Evolutionary conservation across 345 rosid species (phyloP).

Genomic region (Eucalyptus sp.): DNA sequence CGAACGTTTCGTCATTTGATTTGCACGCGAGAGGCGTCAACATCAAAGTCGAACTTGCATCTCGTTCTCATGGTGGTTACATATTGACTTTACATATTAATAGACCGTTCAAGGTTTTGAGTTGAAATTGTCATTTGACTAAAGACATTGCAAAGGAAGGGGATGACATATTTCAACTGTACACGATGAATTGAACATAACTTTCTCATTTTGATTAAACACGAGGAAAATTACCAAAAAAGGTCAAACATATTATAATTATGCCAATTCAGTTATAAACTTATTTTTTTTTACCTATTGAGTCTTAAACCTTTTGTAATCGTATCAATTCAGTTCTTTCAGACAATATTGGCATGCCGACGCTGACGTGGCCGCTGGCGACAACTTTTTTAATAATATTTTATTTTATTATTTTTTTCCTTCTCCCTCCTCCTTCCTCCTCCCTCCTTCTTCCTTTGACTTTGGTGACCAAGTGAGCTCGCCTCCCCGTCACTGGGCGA

Average conservation of each 20-base stretch:
- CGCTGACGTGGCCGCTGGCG: fast-evolving
- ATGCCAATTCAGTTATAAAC: fast-evolving
- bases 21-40: background rate
- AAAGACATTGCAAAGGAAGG: background rate
- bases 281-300: fast-evolving
- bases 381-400: too few relatives aligned
- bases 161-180: background rate
- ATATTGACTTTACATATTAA: background rate
- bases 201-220: background rate
- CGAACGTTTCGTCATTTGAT: background rate
- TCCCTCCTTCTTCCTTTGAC: too few relatives aligned
- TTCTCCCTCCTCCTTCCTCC: too few relatives aligned
- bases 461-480: fast-evolving
- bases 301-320: fast-evolving
- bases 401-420: too few relatives aligned
- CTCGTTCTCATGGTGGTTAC: background rate
- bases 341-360: fast-evolving
- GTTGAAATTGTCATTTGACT: background rate
- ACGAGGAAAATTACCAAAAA: background rate
- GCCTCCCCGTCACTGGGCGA: fast-evolving
- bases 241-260: fast-evolving
- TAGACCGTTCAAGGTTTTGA: background rate
- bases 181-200: background rate
- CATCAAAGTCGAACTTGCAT: background rate
- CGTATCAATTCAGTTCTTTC: fast-evolving